Percentiles rank a stretch among this genome's conserved stretches.
These are phyloP conservation scores for Gymnopilus junonius DNA, from an alignment of 768 basidiomycete genomes.

Conservation along the genomic window DNA sequence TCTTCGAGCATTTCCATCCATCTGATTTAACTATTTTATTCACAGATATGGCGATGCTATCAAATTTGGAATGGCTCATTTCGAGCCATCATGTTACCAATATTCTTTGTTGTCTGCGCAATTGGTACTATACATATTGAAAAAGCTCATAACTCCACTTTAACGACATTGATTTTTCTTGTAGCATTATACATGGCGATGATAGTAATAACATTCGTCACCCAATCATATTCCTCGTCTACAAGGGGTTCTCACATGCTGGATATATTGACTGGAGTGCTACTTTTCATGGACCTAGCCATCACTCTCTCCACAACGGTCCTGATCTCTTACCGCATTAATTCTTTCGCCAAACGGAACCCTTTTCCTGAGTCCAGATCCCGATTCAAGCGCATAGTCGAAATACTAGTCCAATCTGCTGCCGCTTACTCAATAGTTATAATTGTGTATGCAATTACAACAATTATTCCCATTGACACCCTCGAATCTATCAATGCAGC, in stretches of 20 bases:
- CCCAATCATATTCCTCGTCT: not conserved
- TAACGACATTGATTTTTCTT: not conserved
- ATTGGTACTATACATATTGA: not conserved
- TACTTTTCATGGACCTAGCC: not conserved
- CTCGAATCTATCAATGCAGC: not conserved
- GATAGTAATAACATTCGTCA: not conserved
- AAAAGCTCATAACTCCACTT: not conserved
- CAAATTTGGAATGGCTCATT: not conserved
- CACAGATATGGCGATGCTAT: not conserved
- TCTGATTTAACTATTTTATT: not conserved
- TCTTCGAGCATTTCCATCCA: not conserved
- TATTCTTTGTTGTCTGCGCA: not conserved
- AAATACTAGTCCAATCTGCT: not conserved
- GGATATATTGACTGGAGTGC: not conserved
- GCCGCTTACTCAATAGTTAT: not conserved
- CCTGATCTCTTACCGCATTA: not conserved
- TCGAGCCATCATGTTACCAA: not conserved
- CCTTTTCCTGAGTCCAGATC: not conserved
- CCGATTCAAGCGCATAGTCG: not conserved
- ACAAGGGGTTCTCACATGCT: not conserved
- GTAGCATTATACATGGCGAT: not conserved
- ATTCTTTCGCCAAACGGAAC: not conserved
- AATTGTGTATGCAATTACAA: not conserved
- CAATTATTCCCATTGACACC: not conserved
- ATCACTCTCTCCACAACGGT: not conserved